Conservation (phyloP, 208 protist genomes). For the Lotmaria passim region DNA sequence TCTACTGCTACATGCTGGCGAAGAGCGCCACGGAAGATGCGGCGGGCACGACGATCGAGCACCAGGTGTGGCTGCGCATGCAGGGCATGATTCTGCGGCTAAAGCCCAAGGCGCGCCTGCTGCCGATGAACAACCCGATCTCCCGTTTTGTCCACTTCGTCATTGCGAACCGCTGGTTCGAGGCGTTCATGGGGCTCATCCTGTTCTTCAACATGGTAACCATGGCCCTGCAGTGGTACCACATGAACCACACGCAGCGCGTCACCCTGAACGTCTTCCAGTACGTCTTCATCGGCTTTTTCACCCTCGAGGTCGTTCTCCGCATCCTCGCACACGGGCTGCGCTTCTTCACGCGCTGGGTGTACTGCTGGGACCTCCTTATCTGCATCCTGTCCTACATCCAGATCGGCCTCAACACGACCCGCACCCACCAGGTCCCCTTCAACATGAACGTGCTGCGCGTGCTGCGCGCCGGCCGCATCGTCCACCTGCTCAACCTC, state of each 20-base stretch:
- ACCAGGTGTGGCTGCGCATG: constrained; percentile 84
- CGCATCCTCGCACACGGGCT: constrained; percentile 76
- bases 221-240: constrained; percentile 90
- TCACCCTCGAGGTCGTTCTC: constrained; percentile 86
- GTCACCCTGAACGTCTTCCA: constrained; percentile 65
- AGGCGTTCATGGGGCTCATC: constrained; percentile 70
- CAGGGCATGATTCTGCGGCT: constrained; percentile 73
- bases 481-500: constrained; percentile 68
- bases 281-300: constrained; percentile 88
- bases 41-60: constrained; percentile 69
- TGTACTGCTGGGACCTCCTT: constrained; percentile 89
- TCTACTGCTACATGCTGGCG: constrained; percentile 89
- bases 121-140: constrained; percentile 60
- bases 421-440: constrained; percentile 52
- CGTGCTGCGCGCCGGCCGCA: constrained; percentile 78
- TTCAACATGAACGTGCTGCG: constrained; percentile 92
- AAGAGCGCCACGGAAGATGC: constrained; percentile 69
- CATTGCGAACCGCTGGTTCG: constrained; percentile 59
- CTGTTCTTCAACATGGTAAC: constrained; percentile 83
- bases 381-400: constrained; percentile 78
- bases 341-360: constrained; percentile 78
- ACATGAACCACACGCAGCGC: constrained; percentile 55
- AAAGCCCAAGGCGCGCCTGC: constrained; percentile 57
- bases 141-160: constrained; percentile 68
- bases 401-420: constrained; percentile 79